Base-by-base conservation (phyloP, 1,284 basidiomycete species). In the Amylostereum areolatum region DNA sequence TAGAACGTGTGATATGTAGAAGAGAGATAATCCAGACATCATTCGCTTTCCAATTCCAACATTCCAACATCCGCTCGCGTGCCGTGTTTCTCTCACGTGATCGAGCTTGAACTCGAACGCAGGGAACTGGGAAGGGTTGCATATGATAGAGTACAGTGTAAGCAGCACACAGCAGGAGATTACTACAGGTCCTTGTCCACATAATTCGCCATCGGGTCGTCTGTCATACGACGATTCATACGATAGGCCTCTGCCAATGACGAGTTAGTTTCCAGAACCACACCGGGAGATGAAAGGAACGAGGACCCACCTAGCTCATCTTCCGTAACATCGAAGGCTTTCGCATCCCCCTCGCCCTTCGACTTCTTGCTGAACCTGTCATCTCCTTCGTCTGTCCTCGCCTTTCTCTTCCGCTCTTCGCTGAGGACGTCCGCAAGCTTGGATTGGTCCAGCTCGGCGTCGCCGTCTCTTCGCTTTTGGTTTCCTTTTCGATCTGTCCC, bases 131-230 rank as follows among this genome's bases (percentile, higher is more conserved):
- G 18, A 18, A 18, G 18, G 18, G 18, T 18, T 18, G 18, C 18
- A 18, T 18, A 18, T 18, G 18, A 18, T 18, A 18, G 18, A 18
- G 18, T 18, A 18, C 18, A 18, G 18, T 18, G 18, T 18, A 18
- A 18, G 18, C 18, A 18, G 18, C 18, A 18, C 18, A 18, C 18
- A 18, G 18, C 18, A 18, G 18, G 18, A 18, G 18, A 18, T 18
- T 18, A 18, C 36, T 55, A 69, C 33, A 69, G 61, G 31, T 74
- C 78, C 39, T 60, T 58, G 62, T 90, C 87, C 28, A 86, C 73
- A 63, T 94, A 91, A 59, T 88, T 88, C 32, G 87, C 87, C 89
- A 95, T 93, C 3, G 92, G 92, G 65, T 95, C 92, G 52, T 93
- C 89, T 27, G 74, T 70, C 62, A 83, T 77, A 57, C 78, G 69